phyloP scores from a whole-genome alignment of 2,329 filamentous ascomycete genomes.

The Aspergillus oerlinghausenensis region DNA sequence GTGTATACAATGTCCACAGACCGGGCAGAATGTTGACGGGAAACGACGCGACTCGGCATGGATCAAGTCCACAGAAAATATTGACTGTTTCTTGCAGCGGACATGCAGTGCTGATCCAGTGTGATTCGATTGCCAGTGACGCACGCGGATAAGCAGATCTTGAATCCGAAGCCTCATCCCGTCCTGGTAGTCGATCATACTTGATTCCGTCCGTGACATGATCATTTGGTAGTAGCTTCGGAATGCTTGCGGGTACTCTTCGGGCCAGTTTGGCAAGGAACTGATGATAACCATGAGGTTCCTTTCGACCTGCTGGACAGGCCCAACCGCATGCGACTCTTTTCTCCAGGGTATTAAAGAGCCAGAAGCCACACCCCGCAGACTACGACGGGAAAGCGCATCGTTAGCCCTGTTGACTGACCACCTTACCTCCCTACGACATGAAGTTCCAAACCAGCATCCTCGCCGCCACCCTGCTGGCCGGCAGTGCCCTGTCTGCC shows the following conservation, averaged over 20 bases:
- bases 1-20: no score
- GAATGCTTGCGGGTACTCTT: neutral
- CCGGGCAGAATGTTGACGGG: no score
- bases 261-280: neutral
- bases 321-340: neutral
- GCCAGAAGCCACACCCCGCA: neutral
- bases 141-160: neutral
- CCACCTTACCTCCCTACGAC: slow-evolving; percentile 3
- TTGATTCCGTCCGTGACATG: neutral
- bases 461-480: slow-evolving; percentile 20
- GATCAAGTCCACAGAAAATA: neutral
- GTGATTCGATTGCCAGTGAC: neutral
- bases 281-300: neutral
- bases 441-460: slow-evolving; percentile 27
- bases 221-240: neutral
- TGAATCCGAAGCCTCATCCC: neutral
- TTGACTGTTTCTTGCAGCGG: neutral
- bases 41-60: neutral
- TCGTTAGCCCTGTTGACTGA: neutral
- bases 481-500: slow-evolving; percentile 23
- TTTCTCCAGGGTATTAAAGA: neutral
- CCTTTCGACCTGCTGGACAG: neutral
- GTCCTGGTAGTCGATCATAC: neutral
- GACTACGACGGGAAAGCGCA: neutral
- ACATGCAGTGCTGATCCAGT: neutral